Evolutionary conservation across 2,329 filamentous ascomycete genomes (phyloP).

Genomic region (Fusarium keratoplasticum): DNA sequence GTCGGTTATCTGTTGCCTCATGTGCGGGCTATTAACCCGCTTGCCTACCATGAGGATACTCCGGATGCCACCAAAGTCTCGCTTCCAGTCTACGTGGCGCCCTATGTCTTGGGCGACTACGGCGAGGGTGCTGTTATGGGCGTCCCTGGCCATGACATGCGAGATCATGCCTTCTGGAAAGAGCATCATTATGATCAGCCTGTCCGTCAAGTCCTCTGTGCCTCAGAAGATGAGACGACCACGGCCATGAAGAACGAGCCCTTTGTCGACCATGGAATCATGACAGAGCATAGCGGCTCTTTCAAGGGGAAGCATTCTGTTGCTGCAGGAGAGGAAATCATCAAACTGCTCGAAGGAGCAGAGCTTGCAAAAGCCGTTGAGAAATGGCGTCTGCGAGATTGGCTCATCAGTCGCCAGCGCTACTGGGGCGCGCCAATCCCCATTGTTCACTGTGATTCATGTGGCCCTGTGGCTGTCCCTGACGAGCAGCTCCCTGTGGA

Average conservation of each 20-base stretch:
- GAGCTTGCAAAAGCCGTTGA: constrained; percentile 71
- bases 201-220: constrained; percentile 72
- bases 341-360: constrained; percentile 66
- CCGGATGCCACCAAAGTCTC: constrained; percentile 64
- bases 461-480: constrained; percentile 84
- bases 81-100: constrained; percentile 82
- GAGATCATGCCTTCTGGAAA: constrained; percentile 85
- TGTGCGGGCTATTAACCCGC: constrained; percentile 73
- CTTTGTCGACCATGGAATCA: constrained; percentile 73
- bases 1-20: constrained; percentile 75
- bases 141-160: constrained; percentile 84
- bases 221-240: constrained; percentile 61
- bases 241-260: constrained; percentile 62
- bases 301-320: constrained; percentile 73
- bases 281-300: constrained; percentile 73
- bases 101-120: constrained; percentile 87
- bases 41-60: constrained; percentile 66
- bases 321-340: constrained; percentile 70
- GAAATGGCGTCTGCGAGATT: constrained; percentile 86
- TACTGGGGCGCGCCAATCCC: constrained; percentile 95
- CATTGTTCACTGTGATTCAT: constrained; percentile 82
- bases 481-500: constrained; percentile 80
- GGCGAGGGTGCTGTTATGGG: constrained; percentile 93
- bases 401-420: constrained; percentile 90
- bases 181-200: constrained; percentile 71